Evolutionary conservation across 2,329 filamentous ascomycete species (phyloP), one percentile per base, ranked within the genome.

Genomic region (Ceratocystis alfenasii): DNA sequence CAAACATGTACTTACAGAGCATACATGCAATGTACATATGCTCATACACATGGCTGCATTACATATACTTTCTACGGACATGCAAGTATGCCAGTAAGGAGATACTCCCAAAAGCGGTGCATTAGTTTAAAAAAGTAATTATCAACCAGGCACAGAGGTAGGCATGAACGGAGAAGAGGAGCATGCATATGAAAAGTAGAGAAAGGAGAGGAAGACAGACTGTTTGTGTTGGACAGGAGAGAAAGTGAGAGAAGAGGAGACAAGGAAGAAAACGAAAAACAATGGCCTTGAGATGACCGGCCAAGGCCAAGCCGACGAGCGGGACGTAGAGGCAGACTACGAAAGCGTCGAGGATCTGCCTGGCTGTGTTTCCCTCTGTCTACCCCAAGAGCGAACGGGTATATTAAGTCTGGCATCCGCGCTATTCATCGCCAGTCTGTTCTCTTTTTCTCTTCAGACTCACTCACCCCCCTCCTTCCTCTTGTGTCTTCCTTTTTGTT

Each of bases 311-410:
- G 17, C 48, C 20, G 30, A 59, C 28, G n/a, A 20, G 55, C 55
- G 17, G 28, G 55, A 59, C 17, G 12, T 33, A 15, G 33, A 53
- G 48, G 55, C 10, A 10, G 30, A 36, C 8, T n/a, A 59, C 17
- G 6, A 59, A 59, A 33, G 33, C 55, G 55, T 30, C 55, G 55
- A 59, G 55, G 28, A 59, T 59, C 55, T 33, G n/a, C 55, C 20
- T 17, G 8, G 53, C 28, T 57, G 25, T 57, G 8, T 5, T n/a
- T 22, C n/a, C 36, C 36, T 41, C 36, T 41, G 36, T 41, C 36
- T 15, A 15, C 10, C 53, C 17, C 55, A 6, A 59, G 17, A 59
- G 55, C 55, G 55, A 59, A 36, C 55, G 30, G 22, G 28, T 59
- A 59, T 59, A 59, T 59, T 59, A 59, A 25, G 12, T 33, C 55